These are phyloP conservation scores for Exserohilum turcica DNA, from an alignment of 2,329 filamentous ascomycete species.

Conservation along the genomic window DNA sequence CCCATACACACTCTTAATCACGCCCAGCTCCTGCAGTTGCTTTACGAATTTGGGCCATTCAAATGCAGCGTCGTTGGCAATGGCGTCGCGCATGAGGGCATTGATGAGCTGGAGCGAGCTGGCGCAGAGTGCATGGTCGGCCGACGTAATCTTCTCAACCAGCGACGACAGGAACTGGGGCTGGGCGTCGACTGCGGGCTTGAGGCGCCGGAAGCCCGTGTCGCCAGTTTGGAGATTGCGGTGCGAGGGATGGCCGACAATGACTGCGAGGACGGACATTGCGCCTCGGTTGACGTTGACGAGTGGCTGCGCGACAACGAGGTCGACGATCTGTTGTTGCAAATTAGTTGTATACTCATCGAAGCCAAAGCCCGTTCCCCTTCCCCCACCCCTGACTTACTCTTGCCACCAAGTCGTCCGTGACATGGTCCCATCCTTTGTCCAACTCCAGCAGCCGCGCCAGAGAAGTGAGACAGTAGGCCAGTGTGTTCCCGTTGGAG, in stretches of 20 bases:
- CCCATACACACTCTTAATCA: slow-evolving; percentile 86
- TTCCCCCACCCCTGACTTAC: slow-evolving; percentile 50
- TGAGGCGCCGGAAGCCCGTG: slow-evolving; percentile 89
- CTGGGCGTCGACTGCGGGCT: slow-evolving; percentile 87
- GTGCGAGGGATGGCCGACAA: slow-evolving; percentile 81
- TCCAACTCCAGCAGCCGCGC: slow-evolving; percentile 89
- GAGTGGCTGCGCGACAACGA: slow-evolving; percentile 92
- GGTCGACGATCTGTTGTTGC: slow-evolving; percentile 74
- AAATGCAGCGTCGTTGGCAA: slow-evolving; percentile 74
- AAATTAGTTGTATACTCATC: slow-evolving; percentile 20
- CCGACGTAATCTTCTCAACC: slow-evolving; percentile 87
- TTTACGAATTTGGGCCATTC: slow-evolving; percentile 98
- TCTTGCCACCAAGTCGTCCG: slow-evolving; percentile 71
- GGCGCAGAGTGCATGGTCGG: slow-evolving; percentile 92
- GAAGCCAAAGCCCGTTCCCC: too few species aligned
- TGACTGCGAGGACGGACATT: slow-evolving; percentile 93
- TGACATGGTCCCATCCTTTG: slow-evolving; percentile 94
- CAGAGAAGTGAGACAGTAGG: slow-evolving; percentile 90
- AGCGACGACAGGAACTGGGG: slow-evolving; percentile 95
- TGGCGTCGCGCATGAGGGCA: slow-evolving; percentile 87
- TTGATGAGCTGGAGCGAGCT: slow-evolving; percentile 96
- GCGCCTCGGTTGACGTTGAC: slow-evolving; percentile 97
- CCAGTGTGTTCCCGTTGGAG: slow-evolving; percentile 89
- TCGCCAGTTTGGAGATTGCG: slow-evolving; percentile 61
- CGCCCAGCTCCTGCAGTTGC: slow-evolving; percentile 84